Conservation (phyloP, 352 stramenopile genomes). For the Aphanomyces astaci region DNA sequence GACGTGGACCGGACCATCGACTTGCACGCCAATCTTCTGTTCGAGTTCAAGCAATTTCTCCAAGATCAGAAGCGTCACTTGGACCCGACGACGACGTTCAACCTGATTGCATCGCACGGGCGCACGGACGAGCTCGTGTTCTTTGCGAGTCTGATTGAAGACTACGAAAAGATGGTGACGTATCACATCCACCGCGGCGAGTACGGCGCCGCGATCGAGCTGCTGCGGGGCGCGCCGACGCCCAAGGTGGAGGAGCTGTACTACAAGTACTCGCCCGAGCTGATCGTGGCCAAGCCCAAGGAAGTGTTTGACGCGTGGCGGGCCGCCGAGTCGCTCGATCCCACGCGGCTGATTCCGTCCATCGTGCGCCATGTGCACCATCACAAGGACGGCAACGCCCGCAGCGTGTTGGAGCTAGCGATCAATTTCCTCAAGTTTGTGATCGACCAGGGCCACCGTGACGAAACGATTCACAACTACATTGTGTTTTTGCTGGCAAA, state of each 20-base stretch:
- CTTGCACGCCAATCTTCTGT: constrained; percentile 72
- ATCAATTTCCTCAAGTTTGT: constrained; percentile 91
- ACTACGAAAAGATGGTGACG: constrained; percentile 91
- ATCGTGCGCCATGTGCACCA: constrained; percentile 87
- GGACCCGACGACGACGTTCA: constrained; percentile 86
- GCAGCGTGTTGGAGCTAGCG: constrained; percentile 78
- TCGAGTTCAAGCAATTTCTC: constrained; percentile 90
- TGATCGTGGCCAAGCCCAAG: constrained; percentile 88
- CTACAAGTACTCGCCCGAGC: constrained; percentile 91
- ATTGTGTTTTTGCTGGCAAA: constrained; percentile 86
- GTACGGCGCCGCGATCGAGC: constrained; percentile 82
- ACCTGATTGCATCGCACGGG: constrained; percentile 87
- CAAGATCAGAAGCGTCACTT: constrained; percentile 82
- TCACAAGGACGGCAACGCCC: constrained; percentile 44
- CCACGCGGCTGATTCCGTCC: constrained; percentile 87
- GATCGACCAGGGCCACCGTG: constrained; percentile 86
- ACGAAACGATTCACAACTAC: constrained; percentile 91
- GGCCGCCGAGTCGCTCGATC: constrained; percentile 81
- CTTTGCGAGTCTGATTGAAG: constrained; percentile 88
- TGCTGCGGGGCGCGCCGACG: constrained; percentile 81
- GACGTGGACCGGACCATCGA: constrained; percentile 38
- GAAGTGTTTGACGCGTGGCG: constrained; percentile 89
- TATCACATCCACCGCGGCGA: constrained; percentile 88
- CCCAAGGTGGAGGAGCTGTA: constrained; percentile 89
- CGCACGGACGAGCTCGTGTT: constrained; percentile 88